Base-by-base conservation (phyloP, 768 basidiomycete species). In the Lentinula sp. region DNA sequence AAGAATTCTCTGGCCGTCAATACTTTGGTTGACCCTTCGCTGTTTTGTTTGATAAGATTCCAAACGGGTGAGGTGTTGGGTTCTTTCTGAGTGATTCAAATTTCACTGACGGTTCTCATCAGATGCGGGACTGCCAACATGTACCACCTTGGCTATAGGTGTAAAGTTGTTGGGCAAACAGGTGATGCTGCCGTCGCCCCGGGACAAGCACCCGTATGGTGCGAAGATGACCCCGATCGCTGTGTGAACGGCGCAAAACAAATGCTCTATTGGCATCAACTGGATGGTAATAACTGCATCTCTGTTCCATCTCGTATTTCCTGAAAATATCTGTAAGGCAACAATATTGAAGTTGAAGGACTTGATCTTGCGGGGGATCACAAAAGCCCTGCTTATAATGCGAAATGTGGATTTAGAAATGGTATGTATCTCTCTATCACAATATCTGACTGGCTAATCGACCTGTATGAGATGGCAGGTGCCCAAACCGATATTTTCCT, bases 61-160 rank as follows among this genome's bases (percentile, higher is more conserved):
- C 69, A 8, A 69, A 71, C 36, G 68, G 68, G 51, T 66, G n/a
- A 36, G 37, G 52, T 42, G 52, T 42, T 39, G 23, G 10, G 69
- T 6, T 63, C 65, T 6, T 60, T 63, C 55, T 60, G 60, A 39
- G 62, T 32, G 39, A 28, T 50, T 12, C 36, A n/a, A 13, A 20
- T 42, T 53, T 33, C n/a, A 32, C 7, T 57, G n/a, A 58, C 37
- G 39, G 10, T 13, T 20, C n/a, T 60, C 0, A 57, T 67, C 39
- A 73, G 74, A 1, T 78, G 79, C 57, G 79, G 79, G 6, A 70
- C 74, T 60, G 74, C 77, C 2, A 79, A 79, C 64, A 81, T 81
- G 67, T 81, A 79, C 63, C 79, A 79, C 77, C 63, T 71, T 37
- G 72, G 71, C 37, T 75, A 70, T 61, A 68, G 70, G 58, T 80